Conservation (phyloP, 805 yeast genomes). For the Cyberlindnera samutprakarnensis region DNA sequence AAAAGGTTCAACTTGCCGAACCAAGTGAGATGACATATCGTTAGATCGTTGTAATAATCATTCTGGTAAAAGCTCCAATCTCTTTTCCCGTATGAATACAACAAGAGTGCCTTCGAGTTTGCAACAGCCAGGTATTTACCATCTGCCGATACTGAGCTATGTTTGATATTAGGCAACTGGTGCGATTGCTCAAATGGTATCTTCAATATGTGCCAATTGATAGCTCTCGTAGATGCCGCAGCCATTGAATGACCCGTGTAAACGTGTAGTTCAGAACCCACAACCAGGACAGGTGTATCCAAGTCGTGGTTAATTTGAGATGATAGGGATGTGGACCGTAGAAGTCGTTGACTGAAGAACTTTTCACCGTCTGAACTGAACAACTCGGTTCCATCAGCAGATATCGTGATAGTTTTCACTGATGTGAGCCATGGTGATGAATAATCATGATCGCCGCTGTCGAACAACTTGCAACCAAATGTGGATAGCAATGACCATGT, state of each 20-base stretch:
- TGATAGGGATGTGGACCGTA: background rate
- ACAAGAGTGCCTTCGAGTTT: constrained; percentile 12
- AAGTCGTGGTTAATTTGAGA: constrained; percentile 18
- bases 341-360: constrained; percentile 5
- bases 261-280: constrained; percentile 16
- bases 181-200: constrained; percentile 17
- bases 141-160: constrained; percentile 18
- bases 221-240: constrained; percentile 5
- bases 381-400: constrained; percentile 1
- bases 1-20: constrained; percentile 12
- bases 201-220: constrained; percentile 17
- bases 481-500: constrained; percentile 23
- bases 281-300: constrained; percentile 18
- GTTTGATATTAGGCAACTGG: constrained; percentile 13
- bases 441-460: constrained; percentile 9
- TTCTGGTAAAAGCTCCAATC: constrained; percentile 24
- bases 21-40: constrained; percentile 16
- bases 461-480: constrained; percentile 20
- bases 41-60: constrained; percentile 17
- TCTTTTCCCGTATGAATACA: constrained; percentile 16
- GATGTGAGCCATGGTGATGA: constrained; percentile 8
- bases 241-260: constrained; percentile 22
- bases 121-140: constrained; percentile 19
- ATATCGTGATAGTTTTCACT: background rate
- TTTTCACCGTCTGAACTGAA: constrained; percentile 4